phyloP scores from a whole-genome alignment of 257 asterid species.

The Echium plantagineum region DNA sequence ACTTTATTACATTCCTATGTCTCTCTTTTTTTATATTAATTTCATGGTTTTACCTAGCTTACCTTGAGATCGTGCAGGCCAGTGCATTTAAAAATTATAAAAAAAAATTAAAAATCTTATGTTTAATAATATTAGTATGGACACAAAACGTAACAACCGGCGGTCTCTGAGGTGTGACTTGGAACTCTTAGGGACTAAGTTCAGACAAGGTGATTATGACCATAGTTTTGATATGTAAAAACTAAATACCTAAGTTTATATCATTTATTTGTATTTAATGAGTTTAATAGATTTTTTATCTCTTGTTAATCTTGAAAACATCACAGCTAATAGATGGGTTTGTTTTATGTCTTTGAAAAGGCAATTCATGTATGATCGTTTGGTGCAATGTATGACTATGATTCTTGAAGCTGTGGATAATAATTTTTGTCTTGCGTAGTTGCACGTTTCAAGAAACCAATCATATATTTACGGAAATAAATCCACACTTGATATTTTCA shows the following conservation, averaged over 20 bases:
- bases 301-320: not conserved
- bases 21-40: not conserved
- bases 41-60: not conserved
- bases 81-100: no score
- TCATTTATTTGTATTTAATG: no score
- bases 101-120: no score
- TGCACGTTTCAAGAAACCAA: not conserved
- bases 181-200: constrained; percentile 30
- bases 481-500: not conserved
- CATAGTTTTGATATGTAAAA: constrained; percentile 7
- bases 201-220: constrained; percentile 26
- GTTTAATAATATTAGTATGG: no score
- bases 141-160: constrained; percentile 31
- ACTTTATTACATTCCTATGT: not conserved
- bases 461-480: no score
- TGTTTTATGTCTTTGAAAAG: no score
- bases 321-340: no score
- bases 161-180: constrained; percentile 38
- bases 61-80: constrained; percentile 36
- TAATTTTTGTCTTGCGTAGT: not conserved
- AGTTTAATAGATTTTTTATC: not conserved
- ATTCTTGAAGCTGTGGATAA: not conserved
- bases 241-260: no score
- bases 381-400: not conserved
- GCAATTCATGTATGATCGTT: not conserved